Evolutionary conservation across 495 filamentous ascomycete species (phyloP).

Genomic region (Massariosphaeria phaeospora): DNA sequence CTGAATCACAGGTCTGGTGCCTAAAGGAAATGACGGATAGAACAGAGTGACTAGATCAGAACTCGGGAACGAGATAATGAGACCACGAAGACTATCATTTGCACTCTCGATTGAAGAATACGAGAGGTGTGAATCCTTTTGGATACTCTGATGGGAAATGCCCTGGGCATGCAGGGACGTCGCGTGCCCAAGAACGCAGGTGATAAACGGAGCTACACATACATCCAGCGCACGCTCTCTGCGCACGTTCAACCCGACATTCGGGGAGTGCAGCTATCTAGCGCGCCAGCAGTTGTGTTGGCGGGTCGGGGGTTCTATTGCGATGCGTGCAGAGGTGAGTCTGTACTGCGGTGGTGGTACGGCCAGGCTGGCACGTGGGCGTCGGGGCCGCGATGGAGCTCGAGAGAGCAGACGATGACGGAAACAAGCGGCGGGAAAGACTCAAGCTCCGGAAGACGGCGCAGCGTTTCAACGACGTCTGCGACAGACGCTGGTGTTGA

Average conservation of each 20-base stretch:
- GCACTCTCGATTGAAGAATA: not conserved
- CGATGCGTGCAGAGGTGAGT: not conserved
- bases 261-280: not conserved
- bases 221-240: constrained; percentile 23
- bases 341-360: not conserved
- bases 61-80: not conserved
- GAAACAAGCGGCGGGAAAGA: not conserved
- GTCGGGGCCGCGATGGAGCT: not conserved
- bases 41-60: not conserved
- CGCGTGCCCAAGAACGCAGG: constrained; percentile 11
- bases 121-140: not conserved
- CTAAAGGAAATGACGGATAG: constrained; percentile 3
- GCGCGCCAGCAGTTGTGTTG: constrained; percentile 5
- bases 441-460: not conserved
- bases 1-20: constrained; percentile 16
- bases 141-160: constrained; percentile 6
- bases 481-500: constrained; percentile 12
- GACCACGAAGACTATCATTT: not conserved
- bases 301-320: not conserved
- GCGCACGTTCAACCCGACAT: not conserved
- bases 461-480: constrained; percentile 17
- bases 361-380: constrained; percentile 3
- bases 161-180: constrained; percentile 5
- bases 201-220: constrained; percentile 21
- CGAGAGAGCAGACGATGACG: constrained; percentile 6